Evolutionary conservation across 108 stramenopile genomes (phyloP), one percentile per base, ranked within the genome.

Genomic region (Skeletonema costatum): DNA sequence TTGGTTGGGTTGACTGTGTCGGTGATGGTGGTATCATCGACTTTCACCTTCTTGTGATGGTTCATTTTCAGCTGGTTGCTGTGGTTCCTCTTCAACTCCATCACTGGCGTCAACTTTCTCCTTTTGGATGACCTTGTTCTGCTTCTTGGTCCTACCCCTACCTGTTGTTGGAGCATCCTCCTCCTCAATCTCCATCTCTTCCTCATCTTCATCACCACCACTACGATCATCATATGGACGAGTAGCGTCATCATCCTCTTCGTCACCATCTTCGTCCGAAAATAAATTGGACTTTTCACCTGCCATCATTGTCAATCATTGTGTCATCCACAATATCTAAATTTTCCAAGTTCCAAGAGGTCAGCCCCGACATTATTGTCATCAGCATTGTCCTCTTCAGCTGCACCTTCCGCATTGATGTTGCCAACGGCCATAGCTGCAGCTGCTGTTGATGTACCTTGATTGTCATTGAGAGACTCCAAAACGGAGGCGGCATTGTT

Each of bases 401-500:
- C 2, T 19, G 12, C 10, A 11, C 12, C 19, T 51, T 3, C 17
- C 0, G 6, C 19, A 51, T 51, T 51, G 19, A 4, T 7, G 1
- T 51, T 21, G n/a, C 0, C 44, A 46, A 10, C 44, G 14, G 11
- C 6, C 13, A 16, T 53, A 29, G 19, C 53, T 9, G 19, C 9
- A 12, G 14, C 53, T 25, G 17, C 53, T 56, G 53, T 2, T 1
- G 48, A 9, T 50, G 53, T 8, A 60, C 41, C 41, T 19, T n/a
- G 19, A 13, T 60, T 16, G 36, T 60, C 35, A 60, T 21, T 61
- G 60, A 68, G 68, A 51, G 68, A 16, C 42, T 68, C 68, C 51
- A 68, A 53, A 1, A 53, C 68, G 4, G 68, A 56, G 32, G 65
- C 25, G 25, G 53, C 53, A 56, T 56, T 56, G 53, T 56, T 56